phyloP scores from a whole-genome alignment of 2,329 filamentous ascomycete species.

The Venturia oleaginea region DNA sequence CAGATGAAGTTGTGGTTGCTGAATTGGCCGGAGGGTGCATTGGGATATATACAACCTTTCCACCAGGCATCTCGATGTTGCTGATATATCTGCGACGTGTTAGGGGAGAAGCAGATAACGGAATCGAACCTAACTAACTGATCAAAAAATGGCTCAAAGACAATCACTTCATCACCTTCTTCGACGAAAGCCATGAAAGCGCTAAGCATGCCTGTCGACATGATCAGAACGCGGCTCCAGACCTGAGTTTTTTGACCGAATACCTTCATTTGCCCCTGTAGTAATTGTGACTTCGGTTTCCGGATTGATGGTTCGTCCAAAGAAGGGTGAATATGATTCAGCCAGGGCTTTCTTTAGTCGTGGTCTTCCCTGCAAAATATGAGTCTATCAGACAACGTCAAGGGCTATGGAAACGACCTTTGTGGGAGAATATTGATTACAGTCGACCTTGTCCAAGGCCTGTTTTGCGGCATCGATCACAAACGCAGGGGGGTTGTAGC shows the following conservation, averaged over 20 bases:
- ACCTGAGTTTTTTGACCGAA: slow-evolving; percentile 13
- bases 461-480: slow-evolving; percentile 86
- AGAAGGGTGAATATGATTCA: slow-evolving; percentile 83
- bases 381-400: background rate
- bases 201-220: slow-evolving; percentile 65
- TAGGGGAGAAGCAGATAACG: background rate
- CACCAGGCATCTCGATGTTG: slow-evolving; percentile 97
- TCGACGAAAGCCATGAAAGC: slow-evolving; percentile 98
- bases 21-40: slow-evolving; percentile 80
- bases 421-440: slow-evolving; percentile 97
- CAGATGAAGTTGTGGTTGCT: slow-evolving; percentile 68
- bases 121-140: slow-evolving; percentile 47
- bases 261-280: slow-evolving; percentile 75
- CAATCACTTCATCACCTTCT: slow-evolving; percentile 87
- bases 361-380: slow-evolving; percentile 52
- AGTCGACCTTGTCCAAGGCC: slow-evolving; percentile 83
- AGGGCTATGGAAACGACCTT: slow-evolving; percentile 33
- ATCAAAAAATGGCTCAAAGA: slow-evolving; percentile 98
- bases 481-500: slow-evolving; percentile 89
- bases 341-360: slow-evolving; percentile 88
- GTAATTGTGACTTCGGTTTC: slow-evolving; percentile 93
- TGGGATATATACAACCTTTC: slow-evolving; percentile 92
- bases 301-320: slow-evolving; percentile 71
- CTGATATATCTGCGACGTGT: slow-evolving; percentile 60
- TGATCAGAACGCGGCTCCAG: background rate